Evolutionary conservation across 2,329 filamentous ascomycete species (phyloP), one percentile per base, ranked within the genome.

Genomic region (Cladophialophora immunda): DNA sequence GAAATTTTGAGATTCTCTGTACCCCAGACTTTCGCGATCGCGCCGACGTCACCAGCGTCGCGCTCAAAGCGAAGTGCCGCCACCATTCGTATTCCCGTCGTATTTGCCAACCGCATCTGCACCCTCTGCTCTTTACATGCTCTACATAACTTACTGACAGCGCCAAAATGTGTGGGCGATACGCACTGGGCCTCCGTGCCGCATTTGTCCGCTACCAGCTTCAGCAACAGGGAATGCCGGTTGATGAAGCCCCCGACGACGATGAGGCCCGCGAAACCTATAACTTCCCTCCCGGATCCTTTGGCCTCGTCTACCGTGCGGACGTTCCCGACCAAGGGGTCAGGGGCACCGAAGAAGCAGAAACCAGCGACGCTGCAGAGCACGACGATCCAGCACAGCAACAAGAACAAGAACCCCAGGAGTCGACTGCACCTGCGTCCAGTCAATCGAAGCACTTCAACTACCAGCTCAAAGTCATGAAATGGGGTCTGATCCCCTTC

Each of bases 401-500:
- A 17, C 34, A 47, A 25, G 56, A 25, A 58, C 68, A n/a, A 41
- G 64, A 45, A 38, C 45, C 45, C 22, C 25, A 59, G 63, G 34
- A 62, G 45, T 45, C 68, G 60, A 9, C 57, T 72, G 52, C 62
- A 17, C 52, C 64, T 15, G 29, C 32, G 15, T 54, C 62, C 17
- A 68, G 56, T 32, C 47, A 64, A 36, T 64, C 72, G 62, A 73
- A 73, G 30, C 76, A 81, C 66, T 83, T 84, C 9, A 88, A 81
- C 71, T 97, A 96, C 81, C 94, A 92, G 78, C 82, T 99, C 8
- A 93, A 97, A 77, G 85, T 89, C 1, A 98, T 98, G 92, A 94
- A 93, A 85, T 99, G 95, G 95, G 95, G 94, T 0, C 85, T 99
- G 6, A 84, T 98, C 15, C 94, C 95, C 0, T 97, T 90, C 78